Conservation (phyloP, 73 alveolate genomes). For the Paramecium octaurelia region DNA sequence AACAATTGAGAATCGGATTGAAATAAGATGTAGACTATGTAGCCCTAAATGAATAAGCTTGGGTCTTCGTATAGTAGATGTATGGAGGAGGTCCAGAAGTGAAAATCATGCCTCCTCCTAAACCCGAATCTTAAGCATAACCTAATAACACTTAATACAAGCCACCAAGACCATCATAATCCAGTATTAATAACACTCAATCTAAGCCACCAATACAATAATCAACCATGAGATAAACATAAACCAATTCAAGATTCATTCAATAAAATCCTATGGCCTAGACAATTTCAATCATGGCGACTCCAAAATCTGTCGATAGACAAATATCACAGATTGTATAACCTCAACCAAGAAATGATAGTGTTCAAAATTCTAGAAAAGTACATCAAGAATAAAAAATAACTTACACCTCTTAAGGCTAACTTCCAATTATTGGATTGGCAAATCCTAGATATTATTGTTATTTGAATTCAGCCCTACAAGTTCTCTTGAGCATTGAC, state of each 20-base stretch:
- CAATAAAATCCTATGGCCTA: background rate
- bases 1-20: background rate
- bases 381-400: background rate
- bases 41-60: background rate
- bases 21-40: background rate
- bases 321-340: background rate
- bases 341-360: background rate
- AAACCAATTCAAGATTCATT: background rate
- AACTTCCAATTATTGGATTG: background rate
- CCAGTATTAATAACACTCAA: background rate
- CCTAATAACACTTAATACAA: background rate
- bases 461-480: background rate
- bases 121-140: background rate
- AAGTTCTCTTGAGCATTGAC: background rate
- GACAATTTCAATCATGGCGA: background rate
- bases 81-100: slow-evolving; percentile 39
- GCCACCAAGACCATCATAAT: background rate
- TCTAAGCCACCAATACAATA: background rate
- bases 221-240: background rate
- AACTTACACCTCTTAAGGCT: background rate
- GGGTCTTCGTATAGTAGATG: background rate
- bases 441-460: slow-evolving; percentile 16
- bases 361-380: background rate
- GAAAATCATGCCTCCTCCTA: background rate
- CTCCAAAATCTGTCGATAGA: slow-evolving; percentile 9